These are phyloP conservation scores for Paulownia fortunei DNA, from an alignment of 257 asterid genomes.

Conservation along the genomic window DNA sequence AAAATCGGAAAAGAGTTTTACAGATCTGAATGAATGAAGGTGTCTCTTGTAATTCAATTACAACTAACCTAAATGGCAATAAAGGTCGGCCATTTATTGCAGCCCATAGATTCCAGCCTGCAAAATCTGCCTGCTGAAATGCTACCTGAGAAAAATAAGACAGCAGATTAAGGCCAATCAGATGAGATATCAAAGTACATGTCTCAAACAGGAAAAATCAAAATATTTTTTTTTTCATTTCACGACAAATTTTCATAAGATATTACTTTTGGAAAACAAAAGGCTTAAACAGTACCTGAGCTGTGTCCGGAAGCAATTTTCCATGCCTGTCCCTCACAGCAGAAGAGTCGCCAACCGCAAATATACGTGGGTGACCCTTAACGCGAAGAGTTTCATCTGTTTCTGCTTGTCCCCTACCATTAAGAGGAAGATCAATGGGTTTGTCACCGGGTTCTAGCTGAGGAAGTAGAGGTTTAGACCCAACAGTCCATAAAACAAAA, in stretches of 20 bases:
- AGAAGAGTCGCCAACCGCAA: constrained; percentile 96
- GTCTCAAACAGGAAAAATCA: background rate
- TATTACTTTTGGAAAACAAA: constrained; percentile 20
- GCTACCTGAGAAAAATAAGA: constrained; percentile 69
- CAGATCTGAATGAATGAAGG: background rate
- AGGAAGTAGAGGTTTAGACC: constrained; percentile 83
- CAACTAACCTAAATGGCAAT: constrained; percentile 85
- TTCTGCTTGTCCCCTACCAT: constrained; percentile 93
- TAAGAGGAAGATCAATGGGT: constrained; percentile 71
- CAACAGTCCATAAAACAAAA: constrained; percentile 93
- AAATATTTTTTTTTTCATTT: background rate
- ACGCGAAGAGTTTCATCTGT: constrained; percentile 97
- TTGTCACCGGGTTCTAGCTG: constrained; percentile 51
- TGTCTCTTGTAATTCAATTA: constrained; percentile 10
- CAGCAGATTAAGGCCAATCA: constrained; percentile 28
- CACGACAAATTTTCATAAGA: background rate
- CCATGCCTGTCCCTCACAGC: constrained; percentile 77
- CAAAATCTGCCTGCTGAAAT: constrained; percentile 95
- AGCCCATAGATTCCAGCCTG: constrained; percentile 99
- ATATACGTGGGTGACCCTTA: constrained; percentile 93
- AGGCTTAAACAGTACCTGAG: constrained; percentile 66
- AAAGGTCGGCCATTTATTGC: constrained; percentile 88
- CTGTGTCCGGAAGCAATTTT: constrained; percentile 89
- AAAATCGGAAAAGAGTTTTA: too few relatives aligned
- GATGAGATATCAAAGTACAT: background rate